These are phyloP conservation scores for Schizothecium vesticola DNA, from an alignment of 495 filamentous ascomycete genomes.

Conservation along the genomic window DNA sequence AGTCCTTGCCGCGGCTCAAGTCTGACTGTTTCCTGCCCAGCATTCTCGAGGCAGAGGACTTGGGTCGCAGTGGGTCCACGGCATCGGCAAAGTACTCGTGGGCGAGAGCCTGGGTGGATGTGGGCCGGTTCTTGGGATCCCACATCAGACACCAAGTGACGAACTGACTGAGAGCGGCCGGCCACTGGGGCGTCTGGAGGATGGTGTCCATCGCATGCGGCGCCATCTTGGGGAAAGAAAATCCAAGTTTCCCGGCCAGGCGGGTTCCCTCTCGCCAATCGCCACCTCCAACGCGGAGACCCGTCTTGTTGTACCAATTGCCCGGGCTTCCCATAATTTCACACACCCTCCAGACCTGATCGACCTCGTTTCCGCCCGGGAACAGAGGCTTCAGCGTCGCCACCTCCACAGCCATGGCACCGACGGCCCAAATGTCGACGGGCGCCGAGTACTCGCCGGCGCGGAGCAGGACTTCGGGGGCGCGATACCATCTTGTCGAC, in stretches of 20 bases:
- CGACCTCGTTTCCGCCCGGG: conserved; percentile 96
- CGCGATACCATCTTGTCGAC: conserved; percentile 97
- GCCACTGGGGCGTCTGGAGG: conserved; percentile 86
- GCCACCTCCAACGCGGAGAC: conserved; percentile 83
- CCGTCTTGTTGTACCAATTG: conserved; percentile 92
- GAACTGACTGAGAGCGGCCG: conserved; percentile 76
- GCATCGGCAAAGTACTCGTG: conserved; percentile 98
- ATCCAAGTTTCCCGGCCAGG: conserved; percentile 90
- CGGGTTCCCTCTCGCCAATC: conserved; percentile 96
- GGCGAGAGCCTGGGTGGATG: conserved; percentile 84
- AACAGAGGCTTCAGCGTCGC: conserved; percentile 96
- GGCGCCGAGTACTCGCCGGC: conserved; percentile 97
- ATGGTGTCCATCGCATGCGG: conserved; percentile 96
- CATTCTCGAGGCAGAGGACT: conserved; percentile 77
- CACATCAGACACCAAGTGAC: conserved; percentile 99
- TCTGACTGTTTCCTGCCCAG: conserved; percentile 86
- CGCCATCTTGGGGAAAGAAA: conserved; percentile 99
- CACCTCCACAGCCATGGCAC: conserved; percentile 99
- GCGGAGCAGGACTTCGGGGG: conserved; percentile 88
- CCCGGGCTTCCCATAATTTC: conserved; percentile 99
- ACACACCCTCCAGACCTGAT: conserved; percentile 98
- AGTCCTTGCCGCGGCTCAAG: conserved; percentile 58
- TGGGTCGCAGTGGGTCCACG: conserved; percentile 86
- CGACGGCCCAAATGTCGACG: conserved; percentile 97
- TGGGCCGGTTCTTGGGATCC: conserved; percentile 92